phyloP scores from a whole-genome alignment of 164 flowering plant species.

The Tinospora cordifolia region DNA sequence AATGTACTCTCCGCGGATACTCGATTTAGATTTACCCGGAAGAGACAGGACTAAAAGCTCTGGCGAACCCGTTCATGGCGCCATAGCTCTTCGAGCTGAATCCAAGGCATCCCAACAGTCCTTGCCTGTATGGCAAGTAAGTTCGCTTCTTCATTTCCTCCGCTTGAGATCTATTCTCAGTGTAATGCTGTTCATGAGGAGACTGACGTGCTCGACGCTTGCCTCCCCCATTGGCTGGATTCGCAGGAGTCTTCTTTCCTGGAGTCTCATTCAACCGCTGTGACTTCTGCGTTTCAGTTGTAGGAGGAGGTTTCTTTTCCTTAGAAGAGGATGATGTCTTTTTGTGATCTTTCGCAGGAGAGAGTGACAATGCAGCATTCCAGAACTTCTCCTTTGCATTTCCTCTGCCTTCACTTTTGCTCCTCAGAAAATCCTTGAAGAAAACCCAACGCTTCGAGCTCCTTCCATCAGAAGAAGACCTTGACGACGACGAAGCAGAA shows the following conservation, averaged over 20 bases:
- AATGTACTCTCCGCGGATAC: not conserved
- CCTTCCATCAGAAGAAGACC: conserved; percentile 29
- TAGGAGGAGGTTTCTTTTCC: conserved; percentile 11
- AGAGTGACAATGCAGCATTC: conserved; percentile 23
- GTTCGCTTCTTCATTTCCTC: conserved; percentile 66
- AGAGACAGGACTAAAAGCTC: conserved; percentile 28
- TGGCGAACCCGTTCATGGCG: conserved; percentile 31
- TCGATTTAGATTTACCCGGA: conserved; percentile 22
- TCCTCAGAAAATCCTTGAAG: conserved; percentile 39
- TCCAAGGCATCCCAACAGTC: conserved; percentile 44
- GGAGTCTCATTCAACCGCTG: conserved; percentile 10
- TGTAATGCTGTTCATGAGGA: conserved; percentile 45
- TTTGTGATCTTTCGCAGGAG: conserved; percentile 9
- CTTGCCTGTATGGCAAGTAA: conserved; percentile 47
- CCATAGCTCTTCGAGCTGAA: conserved; percentile 35
- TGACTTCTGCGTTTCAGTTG: not conserved
- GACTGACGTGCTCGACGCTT: conserved; percentile 37
- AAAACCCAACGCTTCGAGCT: conserved; percentile 36
- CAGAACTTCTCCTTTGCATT: conserved; percentile 31
- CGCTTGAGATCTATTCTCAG: conserved; percentile 48
- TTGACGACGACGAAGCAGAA: conserved; percentile 36
- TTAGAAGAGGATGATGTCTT: conserved; percentile 16
- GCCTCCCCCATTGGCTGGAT: conserved; percentile 23
- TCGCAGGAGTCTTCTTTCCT: conserved; percentile 3
- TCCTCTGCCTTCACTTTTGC: conserved; percentile 51